phyloP scores from a whole-genome alignment of 2,329 filamentous ascomycete genomes.

The Scytalidium lignicola region DNA sequence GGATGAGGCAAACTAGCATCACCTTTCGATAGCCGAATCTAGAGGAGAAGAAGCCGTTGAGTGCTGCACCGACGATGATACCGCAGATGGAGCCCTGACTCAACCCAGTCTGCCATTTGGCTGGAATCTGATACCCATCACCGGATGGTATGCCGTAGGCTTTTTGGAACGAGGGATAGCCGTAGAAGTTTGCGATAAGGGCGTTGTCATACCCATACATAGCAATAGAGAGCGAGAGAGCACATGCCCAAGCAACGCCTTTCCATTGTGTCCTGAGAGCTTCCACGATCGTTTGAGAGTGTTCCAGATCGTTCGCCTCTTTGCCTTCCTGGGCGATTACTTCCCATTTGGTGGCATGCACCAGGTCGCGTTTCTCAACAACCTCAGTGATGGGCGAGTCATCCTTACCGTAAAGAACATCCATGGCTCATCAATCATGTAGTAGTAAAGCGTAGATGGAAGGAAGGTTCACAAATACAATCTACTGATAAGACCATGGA shows the following conservation, averaged over 20 bases:
- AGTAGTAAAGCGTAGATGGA: background rate
- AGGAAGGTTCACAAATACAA: background rate
- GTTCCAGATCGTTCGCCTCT: constrained; percentile 28
- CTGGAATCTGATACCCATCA: constrained; percentile 29
- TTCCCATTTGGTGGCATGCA: background rate
- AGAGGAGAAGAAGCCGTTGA: constrained; percentile 35
- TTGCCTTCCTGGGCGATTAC: constrained; percentile 1
- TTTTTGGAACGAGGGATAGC: constrained; percentile 21
- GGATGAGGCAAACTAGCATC: constrained; percentile 37
- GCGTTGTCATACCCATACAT: constrained; percentile 39
- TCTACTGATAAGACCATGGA: background rate
- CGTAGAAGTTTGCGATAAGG: constrained; percentile 30
- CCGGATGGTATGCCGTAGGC: constrained; percentile 22
- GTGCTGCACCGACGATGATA: constrained; percentile 35
- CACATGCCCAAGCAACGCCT: constrained; percentile 34
- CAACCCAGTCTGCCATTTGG: constrained; percentile 36
- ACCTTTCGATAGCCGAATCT: constrained; percentile 41
- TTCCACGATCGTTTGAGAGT: constrained; percentile 39
- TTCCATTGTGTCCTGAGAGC: constrained; percentile 47
- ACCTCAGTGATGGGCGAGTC: background rate
- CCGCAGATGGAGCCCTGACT: constrained; percentile 35
- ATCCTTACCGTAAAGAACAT: background rate
- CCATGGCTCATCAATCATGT: background rate
- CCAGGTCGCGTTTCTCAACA: background rate
- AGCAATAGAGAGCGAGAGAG: constrained; percentile 33